Conservation (phyloP, 2,329 filamentous ascomycete genomes). For the Ophiostoma perfectum region DNA sequence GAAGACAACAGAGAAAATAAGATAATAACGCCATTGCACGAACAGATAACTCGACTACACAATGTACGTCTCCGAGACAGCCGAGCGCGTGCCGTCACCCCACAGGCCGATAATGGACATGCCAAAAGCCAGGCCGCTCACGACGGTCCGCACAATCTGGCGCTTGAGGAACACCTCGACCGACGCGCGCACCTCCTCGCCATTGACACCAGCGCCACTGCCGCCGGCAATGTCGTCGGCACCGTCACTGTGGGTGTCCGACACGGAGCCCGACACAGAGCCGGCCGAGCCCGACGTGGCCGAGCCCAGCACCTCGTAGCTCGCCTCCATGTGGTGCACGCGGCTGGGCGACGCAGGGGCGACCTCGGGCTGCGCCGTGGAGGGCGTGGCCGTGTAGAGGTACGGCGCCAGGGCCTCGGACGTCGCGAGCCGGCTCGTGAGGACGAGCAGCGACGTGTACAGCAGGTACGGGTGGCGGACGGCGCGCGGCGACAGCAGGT, state of each 20-base stretch:
- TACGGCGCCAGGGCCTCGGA: conserved; percentile 45
- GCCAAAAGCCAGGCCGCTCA: conserved; percentile 53
- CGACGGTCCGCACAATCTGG: conserved; percentile 49
- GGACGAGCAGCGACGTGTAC: conserved; percentile 70
- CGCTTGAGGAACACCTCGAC: conserved; percentile 52
- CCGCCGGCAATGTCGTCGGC: conserved; percentile 32
- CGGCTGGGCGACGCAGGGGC: conserved; percentile 28
- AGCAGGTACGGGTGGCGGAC: conserved; percentile 83
- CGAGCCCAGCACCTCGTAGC: conserved; percentile 53
- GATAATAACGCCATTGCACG: neutral
- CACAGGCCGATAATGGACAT: conserved; percentile 61
- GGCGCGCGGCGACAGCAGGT: conserved; percentile 65
- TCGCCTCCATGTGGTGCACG: conserved; percentile 55
- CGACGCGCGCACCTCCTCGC: conserved; percentile 55
- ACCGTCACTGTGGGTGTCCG: conserved; percentile 40
- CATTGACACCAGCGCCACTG: conserved; percentile 49
- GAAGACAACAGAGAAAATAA: neutral
- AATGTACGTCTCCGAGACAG: conserved; percentile 17
- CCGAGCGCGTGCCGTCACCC: conserved; percentile 49
- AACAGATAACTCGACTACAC: neutral
- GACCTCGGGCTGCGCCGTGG: conserved; percentile 25
- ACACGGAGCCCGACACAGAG: conserved; percentile 31
- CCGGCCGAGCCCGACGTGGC: conserved; percentile 32
- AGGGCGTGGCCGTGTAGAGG: conserved; percentile 31
- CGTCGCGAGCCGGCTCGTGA: conserved; percentile 53